These are phyloP conservation scores for Rugonectria rugulosa DNA, from an alignment of 2,329 filamentous ascomycete genomes.

Conservation along the genomic window DNA sequence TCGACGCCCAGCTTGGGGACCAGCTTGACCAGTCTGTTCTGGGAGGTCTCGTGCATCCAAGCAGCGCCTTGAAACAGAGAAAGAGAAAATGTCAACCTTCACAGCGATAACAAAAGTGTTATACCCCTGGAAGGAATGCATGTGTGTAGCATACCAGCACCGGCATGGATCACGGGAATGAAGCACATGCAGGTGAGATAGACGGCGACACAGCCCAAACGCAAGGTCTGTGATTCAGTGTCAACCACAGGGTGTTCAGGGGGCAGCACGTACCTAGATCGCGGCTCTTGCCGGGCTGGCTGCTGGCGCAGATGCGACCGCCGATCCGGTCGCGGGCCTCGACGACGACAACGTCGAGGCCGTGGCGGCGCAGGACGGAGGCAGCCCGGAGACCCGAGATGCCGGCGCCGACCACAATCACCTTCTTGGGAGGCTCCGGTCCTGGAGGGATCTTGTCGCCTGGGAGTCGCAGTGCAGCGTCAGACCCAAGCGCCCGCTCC, in stretches of 20 bases:
- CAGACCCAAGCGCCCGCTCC: constrained; percentile 11
- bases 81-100: constrained; percentile 18
- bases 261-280: constrained; percentile 16
- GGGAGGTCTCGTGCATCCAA: constrained; percentile 22
- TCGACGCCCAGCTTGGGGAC: constrained; percentile 20
- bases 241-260: constrained; percentile 6
- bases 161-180: too few species aligned
- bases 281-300: constrained; percentile 10
- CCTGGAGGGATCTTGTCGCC: constrained; percentile 6
- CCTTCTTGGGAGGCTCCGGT: constrained; percentile 21
- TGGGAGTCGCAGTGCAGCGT: background rate
- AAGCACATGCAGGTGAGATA: too few species aligned
- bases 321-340: constrained; percentile 18
- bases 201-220: constrained; percentile 21
- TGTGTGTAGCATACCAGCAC: constrained; percentile 15
- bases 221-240: constrained; percentile 18
- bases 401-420: constrained; percentile 18
- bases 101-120: constrained; percentile 3
- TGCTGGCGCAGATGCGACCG: constrained; percentile 16
- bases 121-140: constrained; percentile 15
- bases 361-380: constrained; percentile 14
- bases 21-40: constrained; percentile 21
- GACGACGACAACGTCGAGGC: constrained; percentile 16
- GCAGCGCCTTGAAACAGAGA: constrained; percentile 12
- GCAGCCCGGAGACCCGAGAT: constrained; percentile 14